phyloP scores from a whole-genome alignment of 306 rosid species.

The Quercus rubra region DNA sequence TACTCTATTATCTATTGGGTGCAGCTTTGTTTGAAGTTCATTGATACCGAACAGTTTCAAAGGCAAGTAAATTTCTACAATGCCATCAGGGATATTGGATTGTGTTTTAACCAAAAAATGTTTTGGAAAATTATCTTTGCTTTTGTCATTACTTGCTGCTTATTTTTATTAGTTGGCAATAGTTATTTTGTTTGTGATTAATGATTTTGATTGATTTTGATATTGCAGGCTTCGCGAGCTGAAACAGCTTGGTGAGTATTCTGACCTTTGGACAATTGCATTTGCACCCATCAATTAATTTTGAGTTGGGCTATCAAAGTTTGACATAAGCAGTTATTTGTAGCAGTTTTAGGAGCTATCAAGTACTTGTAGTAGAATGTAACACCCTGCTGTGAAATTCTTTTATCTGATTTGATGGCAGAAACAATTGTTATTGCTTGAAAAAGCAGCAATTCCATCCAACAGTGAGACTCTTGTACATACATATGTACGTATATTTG shows the following conservation, averaged over 20 bases:
- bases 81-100: neutral
- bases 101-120: too few relatives aligned
- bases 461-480: too few relatives aligned
- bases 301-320: neutral
- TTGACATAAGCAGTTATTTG: neutral
- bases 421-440: neutral
- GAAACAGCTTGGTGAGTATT: conserved; percentile 86
- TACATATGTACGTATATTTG: neutral
- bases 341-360: neutral
- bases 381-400: neutral
- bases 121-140: neutral
- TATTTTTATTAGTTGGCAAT: neutral
- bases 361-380: neutral
- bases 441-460: neutral
- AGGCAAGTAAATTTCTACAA: conserved; percentile 46
- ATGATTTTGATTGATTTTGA: neutral
- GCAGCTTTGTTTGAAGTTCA: conserved; percentile 88
- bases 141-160: neutral
- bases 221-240: conserved; percentile 87
- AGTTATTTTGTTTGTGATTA: neutral
- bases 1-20: conserved; percentile 9
- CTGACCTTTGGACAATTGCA: neutral
- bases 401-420: neutral
- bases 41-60: conserved; percentile 91
- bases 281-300: neutral